Evolutionary conservation across 306 rosid species (phyloP), one percentile per base, ranked within the genome.

Genomic region (Cucumis hystrix): DNA sequence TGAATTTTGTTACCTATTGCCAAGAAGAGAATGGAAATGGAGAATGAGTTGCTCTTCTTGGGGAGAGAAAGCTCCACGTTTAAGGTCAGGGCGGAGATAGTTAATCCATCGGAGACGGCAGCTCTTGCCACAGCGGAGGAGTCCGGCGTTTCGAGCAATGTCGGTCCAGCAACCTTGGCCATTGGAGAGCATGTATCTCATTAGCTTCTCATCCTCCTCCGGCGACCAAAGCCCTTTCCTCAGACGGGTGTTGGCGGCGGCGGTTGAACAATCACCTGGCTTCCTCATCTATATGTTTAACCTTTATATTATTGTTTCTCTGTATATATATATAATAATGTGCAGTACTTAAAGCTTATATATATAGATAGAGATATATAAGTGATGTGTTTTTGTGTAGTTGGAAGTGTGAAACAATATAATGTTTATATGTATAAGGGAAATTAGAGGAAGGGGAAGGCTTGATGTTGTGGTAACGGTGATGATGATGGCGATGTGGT

Each of bases 81-180:
- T 94, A 56, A 94, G 98, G 76, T 94, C 98, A 15, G 98, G 98
- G 75, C 98, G 85, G 75, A 94, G 79, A 86, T 94, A 94, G 77
- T 94, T 94, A 58, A 94, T 94, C 98, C 98, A 94, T 18, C 98
- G 98, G 40, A 94, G 97, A n/a, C 98, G 91, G 54, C 98, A 94
- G 49, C 98, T 94, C 81, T 94, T 94, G 0, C 98, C 98, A 37
- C 98, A 94, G 37, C 98, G 83, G 28, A 84, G 91, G 47, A 94
- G 96, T 3, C 94, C 98, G 3, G 96, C 93, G 81, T 90, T 94
- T 67, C 89, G 87, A 3, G 98, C 97, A 75, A 91, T 87, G 84
- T 94, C 96, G 82, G 90, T 91, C 98, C 98, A 94, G 30, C 98
- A 94, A 0, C 98, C 98, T 86, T 94, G 96, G 59, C 97, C 98